A percentile compares a stretch with the other conserved stretches of the same genome.
These are phyloP conservation scores for Pyronema omphalodes DNA, from an alignment of 495 filamentous ascomycete genomes.

Conservation along the genomic window DNA sequence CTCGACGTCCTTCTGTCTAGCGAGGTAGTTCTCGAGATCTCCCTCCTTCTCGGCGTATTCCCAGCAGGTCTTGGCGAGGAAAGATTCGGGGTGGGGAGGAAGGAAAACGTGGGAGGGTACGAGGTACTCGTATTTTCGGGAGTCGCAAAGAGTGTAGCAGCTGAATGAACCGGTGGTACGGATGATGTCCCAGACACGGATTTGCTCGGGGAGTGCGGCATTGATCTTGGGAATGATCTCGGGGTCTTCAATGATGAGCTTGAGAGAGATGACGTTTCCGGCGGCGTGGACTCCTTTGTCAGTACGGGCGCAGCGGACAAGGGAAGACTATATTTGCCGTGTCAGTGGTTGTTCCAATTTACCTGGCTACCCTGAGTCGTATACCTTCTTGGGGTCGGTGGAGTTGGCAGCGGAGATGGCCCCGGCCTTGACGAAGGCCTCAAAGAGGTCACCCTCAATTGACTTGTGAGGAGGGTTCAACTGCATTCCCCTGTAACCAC, in stretches of 20 bases:
- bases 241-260: conserved; percentile 82
- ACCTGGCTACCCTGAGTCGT: background rate
- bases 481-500: conserved; percentile 96
- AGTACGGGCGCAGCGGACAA: conserved; percentile 83
- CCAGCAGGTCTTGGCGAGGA: conserved; percentile 57
- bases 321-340: conserved; percentile 39
- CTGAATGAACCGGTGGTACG: conserved; percentile 71
- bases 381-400: conserved; percentile 73
- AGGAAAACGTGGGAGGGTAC: conserved; percentile 81
- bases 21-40: conserved; percentile 44
- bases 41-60: conserved; percentile 52
- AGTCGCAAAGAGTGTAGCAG: conserved; percentile 82
- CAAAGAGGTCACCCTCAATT: conserved; percentile 92
- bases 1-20: conserved; percentile 55
- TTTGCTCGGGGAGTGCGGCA: conserved; percentile 60
- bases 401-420: conserved; percentile 95
- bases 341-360: background rate
- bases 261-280: conserved; percentile 86
- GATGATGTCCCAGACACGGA: conserved; percentile 82
- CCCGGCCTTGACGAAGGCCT: conserved; percentile 70
- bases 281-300: conserved; percentile 97
- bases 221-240: conserved; percentile 86
- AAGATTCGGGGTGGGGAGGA: conserved; percentile 76
- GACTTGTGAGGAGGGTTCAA: conserved; percentile 63
- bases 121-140: conserved; percentile 87